phyloP scores from a whole-genome alignment of 805 yeast species.

The Kodamaea nitidulidarum region DNA sequence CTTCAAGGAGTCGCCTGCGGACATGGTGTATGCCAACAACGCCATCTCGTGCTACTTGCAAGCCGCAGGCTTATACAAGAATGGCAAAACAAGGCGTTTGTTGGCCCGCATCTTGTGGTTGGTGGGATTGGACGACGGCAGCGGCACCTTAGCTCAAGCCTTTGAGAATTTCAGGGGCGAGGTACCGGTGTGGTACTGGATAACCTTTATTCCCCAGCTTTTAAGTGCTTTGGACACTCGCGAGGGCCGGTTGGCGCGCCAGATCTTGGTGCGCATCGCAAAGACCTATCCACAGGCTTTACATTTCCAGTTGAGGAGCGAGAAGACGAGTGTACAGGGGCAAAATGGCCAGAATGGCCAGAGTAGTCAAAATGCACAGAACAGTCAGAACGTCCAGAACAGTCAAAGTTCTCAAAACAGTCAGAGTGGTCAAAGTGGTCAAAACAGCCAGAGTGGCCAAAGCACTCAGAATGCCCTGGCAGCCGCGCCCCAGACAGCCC shows the following conservation, averaged over 20 bases:
- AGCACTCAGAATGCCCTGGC: not conserved
- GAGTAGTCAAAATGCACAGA: no score
- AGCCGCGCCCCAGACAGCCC: no score
- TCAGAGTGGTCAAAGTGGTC: not conserved
- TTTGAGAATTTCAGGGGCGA: constrained; percentile 93
- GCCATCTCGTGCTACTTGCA: constrained; percentile 95
- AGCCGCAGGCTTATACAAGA: constrained; percentile 95
- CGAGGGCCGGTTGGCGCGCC: constrained; percentile 87
- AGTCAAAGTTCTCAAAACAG: no score
- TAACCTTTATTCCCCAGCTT: constrained; percentile 92
- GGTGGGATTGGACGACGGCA: constrained; percentile 81
- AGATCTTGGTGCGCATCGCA: constrained; percentile 85
- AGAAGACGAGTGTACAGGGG: constrained; percentile 40
- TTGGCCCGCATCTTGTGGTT: constrained; percentile 91
- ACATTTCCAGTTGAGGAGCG: constrained; percentile 92
- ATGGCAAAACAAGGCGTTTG: constrained; percentile 81
- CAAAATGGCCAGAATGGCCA: not conserved
- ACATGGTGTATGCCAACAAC: constrained; percentile 80
- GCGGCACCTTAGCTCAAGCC: constrained; percentile 77
- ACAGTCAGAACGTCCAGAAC: no score
- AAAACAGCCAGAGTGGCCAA: not conserved
- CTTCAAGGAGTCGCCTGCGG: constrained; percentile 77
- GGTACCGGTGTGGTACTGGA: constrained; percentile 99
- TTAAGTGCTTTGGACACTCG: constrained; percentile 84
- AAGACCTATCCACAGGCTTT: constrained; percentile 96